Evolutionary conservation across 139 green algal genomes (phyloP), one percentile per base, ranked within the genome.

Genomic region (Tetradesmus lagerheimii): DNA sequence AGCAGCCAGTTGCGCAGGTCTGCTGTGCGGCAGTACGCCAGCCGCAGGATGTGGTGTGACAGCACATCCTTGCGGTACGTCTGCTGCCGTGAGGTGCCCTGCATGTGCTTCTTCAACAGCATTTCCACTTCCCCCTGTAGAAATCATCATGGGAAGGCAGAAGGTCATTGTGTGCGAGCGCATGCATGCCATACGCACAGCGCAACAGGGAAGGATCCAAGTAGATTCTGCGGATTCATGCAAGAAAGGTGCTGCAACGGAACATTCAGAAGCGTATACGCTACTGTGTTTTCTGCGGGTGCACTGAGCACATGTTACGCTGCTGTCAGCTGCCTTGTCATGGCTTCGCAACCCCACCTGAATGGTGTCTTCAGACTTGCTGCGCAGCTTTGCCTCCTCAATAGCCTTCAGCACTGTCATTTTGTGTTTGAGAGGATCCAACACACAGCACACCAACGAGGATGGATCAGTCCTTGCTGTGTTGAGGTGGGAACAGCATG

Each of bases 11-110:
- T 94, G 37, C 97, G 93, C 78, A 98, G 92, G 39, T 99, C 97
- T 81, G 98, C 95, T 25, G 94, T 98, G 27, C 94, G 94, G 94
- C 97, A 99, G 93, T 98, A 99, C 14, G 96, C 96, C 38, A 99
- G 89, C n/a, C 98, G 96, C 91, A 99, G 93, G 47, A 98, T 95
- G 93, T 96, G 99, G 92, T 99, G 98, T 5, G 93, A 97, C 1
- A 97, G 83, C 14, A 91, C 50, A 91, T 99, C 97, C 74, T 94
- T 95, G 76, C 94, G 92, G 34, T 34, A 62, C 11, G 92, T 90
- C 41, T 95, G 93, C 47, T 95, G 92, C 0, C 71, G 82, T 15
- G 67, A 92, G 35, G 23, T 20, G 16, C 80, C 43, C 37, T 88
- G 38, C 35, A 97, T 89, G 87, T 97, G 92, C 83, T 93, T 92